Evolutionary conservation across 805 yeast species (phyloP).

Genomic region (Kregervanrija delftensis): DNA sequence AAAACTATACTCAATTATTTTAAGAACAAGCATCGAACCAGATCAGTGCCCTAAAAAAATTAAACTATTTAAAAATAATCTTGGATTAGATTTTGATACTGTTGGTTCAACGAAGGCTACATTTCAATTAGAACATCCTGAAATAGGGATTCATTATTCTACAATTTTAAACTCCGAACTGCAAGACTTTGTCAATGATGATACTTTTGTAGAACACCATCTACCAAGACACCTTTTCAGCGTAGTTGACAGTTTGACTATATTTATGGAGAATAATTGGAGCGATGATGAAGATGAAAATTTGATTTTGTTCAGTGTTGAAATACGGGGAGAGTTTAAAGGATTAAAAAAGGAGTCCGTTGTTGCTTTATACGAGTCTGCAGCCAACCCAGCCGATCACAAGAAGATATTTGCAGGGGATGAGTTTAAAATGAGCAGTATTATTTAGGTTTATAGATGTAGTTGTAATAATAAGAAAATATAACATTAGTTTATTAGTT

Average conservation of each 20-base stretch:
- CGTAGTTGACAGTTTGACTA: conserved; percentile 57
- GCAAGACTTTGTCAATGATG: conserved; percentile 32
- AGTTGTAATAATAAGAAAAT: no score
- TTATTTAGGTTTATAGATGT: no score
- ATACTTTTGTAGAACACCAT: conserved; percentile 70
- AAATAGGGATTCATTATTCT: conserved; percentile 40
- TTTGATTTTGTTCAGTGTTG: conserved; percentile 59
- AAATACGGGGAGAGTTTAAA: conserved; percentile 67
- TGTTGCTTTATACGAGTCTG: conserved; percentile 75
- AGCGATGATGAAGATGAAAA: conserved; percentile 56
- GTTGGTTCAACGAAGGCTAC: conserved; percentile 43
- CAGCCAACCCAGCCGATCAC: conserved; percentile 91
- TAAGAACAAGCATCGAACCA: conserved; percentile 55
- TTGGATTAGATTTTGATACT: conserved; percentile 65
- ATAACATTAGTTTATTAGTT: no score
- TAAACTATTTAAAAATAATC: conserved; percentile 65
- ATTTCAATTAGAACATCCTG: conserved; percentile 56
- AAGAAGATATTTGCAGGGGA: conserved; percentile 30
- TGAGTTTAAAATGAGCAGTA: conserved; percentile 7
- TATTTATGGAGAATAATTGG: conserved; percentile 65
- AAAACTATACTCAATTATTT: conserved; percentile 63
- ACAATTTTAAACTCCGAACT: conserved; percentile 12
- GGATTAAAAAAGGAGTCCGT: conserved; percentile 61
- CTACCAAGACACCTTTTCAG: conserved; percentile 71
- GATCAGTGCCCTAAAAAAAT: conserved; percentile 63